These are phyloP conservation scores for Xeromyces bisporus DNA, from an alignment of 495 filamentous ascomycete species.

Conservation along the genomic window DNA sequence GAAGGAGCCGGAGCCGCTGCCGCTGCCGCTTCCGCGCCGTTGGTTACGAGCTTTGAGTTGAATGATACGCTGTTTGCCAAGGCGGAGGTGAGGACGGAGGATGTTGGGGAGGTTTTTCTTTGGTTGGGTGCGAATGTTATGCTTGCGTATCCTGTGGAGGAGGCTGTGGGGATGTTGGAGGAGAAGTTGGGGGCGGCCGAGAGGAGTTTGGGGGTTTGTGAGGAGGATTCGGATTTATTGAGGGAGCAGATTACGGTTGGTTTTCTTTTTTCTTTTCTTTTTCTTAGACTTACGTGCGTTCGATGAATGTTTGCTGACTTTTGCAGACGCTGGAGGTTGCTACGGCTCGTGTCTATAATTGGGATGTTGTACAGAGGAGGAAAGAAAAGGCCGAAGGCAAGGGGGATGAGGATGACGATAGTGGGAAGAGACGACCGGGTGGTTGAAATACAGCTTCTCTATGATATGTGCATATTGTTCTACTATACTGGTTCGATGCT, in stretches of 20 bases:
- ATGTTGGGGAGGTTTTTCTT: conserved; percentile 88
- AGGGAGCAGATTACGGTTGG: conserved; percentile 89
- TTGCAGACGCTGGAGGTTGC: conserved; percentile 93
- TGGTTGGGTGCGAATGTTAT: conserved; percentile 98
- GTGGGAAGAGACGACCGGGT: conserved; percentile 1
- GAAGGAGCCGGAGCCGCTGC: conserved; percentile 14
- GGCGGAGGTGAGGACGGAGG: conserved; percentile 57
- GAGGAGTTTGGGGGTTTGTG: conserved; percentile 62
- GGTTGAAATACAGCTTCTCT: no score
- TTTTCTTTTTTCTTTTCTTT: conserved; percentile 3
- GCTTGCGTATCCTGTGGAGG: conserved; percentile 79
- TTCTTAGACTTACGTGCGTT: not conserved
- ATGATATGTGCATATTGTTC: no score
- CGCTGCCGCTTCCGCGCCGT: conserved; percentile 9
- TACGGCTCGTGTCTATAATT: conserved; percentile 93
- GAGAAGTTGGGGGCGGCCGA: conserved; percentile 69
- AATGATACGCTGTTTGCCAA: conserved; percentile 93
- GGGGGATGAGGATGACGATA: conserved; percentile 20
- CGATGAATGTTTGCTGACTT: not conserved
- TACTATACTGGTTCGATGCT: no score
- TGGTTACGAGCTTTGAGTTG: conserved; percentile 87
- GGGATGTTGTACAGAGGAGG: conserved; percentile 85
- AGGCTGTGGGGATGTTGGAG: conserved; percentile 64
- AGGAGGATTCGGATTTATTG: conserved; percentile 93
- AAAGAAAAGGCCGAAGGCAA: conserved; percentile 67